A percentile compares a stretch with the other conserved stretches of the same genome.
phyloP scores from a whole-genome alignment of 495 filamentous ascomycete species.

The Aspergillus haitiensis region DNA sequence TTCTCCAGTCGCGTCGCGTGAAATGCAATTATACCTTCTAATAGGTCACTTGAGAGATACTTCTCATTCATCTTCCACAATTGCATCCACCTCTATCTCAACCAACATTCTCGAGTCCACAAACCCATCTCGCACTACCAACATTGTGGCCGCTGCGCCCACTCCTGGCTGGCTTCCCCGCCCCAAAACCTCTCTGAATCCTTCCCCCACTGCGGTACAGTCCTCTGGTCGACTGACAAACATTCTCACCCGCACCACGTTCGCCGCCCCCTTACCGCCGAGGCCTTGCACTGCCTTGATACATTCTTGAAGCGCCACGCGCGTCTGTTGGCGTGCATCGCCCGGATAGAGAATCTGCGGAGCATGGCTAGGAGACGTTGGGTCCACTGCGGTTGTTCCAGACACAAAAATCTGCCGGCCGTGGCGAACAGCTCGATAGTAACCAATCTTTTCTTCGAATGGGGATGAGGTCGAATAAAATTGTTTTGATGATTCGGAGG shows the following conservation, averaged over 20 bases:
- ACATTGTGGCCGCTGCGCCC: conserved; percentile 46
- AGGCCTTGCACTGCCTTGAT: conserved; percentile 43
- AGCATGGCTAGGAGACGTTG: conserved; percentile 30
- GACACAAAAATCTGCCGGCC: conserved; percentile 48
- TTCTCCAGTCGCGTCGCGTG: too few relatives aligned
- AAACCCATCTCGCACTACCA: conserved; percentile 43
- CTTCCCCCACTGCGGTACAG: conserved; percentile 35
- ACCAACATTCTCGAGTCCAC: conserved; percentile 48
- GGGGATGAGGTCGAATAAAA: conserved; percentile 40
- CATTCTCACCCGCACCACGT: conserved; percentile 43
- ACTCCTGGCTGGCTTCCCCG: conserved; percentile 27
- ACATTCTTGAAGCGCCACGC: conserved; percentile 39
- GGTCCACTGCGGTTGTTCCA: conserved; percentile 47
- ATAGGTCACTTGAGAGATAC: too few relatives aligned
- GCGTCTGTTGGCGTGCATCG: conserved; percentile 43
- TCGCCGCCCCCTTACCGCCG: conserved; percentile 40
- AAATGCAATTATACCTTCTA: too few relatives aligned
- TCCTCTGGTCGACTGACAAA: conserved; percentile 41
- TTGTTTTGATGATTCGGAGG: conserved; percentile 23
- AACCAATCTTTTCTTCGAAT: conserved; percentile 47
- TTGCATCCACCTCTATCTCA: conserved; percentile 49
- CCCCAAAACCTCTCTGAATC: conserved; percentile 39
- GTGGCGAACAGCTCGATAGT: conserved; percentile 48
- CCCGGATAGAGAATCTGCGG: conserved; percentile 41
- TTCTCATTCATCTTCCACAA: conserved; percentile 25